A percentile compares a stretch with the other conserved stretches of the same genome.
phyloP scores from a whole-genome alignment of 148 eudicot species.

The Chenopodium quinoa region DNA sequence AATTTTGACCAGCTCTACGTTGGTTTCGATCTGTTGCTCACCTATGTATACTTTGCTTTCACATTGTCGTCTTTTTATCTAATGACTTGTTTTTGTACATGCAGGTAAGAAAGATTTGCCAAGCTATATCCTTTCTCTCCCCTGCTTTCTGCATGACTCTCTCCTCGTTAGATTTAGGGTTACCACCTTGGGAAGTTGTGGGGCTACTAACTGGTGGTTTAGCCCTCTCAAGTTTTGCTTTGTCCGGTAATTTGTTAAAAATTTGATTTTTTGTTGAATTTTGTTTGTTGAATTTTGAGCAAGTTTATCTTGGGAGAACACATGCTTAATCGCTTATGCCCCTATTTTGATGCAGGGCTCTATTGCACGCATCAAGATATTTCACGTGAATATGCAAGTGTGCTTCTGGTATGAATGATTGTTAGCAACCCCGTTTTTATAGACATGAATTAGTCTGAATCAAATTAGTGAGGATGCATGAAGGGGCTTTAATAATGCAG shows the following conservation, averaged over 20 bases:
- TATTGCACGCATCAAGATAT: constrained; percentile 99
- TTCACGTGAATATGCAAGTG: constrained; percentile 95
- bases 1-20: not conserved
- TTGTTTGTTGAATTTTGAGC: not conserved
- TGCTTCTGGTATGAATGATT: constrained; percentile 72
- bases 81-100: constrained; percentile 17
- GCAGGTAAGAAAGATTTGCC: constrained; percentile 94
- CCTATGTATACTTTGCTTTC: not conserved
- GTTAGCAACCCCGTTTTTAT: not conserved
- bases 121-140: constrained; percentile 81
- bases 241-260: constrained; percentile 59
- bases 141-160: constrained; percentile 97
- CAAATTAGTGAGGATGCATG: not conserved
- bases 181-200: constrained; percentile 90
- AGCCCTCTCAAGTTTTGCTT: constrained; percentile 96
- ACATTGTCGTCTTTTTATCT: not conserved
- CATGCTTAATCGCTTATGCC: not conserved
- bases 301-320: not conserved
- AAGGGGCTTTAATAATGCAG: not conserved
- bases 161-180: constrained; percentile 72
- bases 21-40: not conserved
- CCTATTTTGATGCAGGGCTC: constrained; percentile 52
- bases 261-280: not conserved
- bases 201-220: constrained; percentile 75
- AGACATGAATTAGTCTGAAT: not conserved